Percentiles rank a stretch among this genome's conserved stretches.
Conservation (phyloP, 2,329 filamentous ascomycete species). For the Microcyclosporella mali region DNA sequence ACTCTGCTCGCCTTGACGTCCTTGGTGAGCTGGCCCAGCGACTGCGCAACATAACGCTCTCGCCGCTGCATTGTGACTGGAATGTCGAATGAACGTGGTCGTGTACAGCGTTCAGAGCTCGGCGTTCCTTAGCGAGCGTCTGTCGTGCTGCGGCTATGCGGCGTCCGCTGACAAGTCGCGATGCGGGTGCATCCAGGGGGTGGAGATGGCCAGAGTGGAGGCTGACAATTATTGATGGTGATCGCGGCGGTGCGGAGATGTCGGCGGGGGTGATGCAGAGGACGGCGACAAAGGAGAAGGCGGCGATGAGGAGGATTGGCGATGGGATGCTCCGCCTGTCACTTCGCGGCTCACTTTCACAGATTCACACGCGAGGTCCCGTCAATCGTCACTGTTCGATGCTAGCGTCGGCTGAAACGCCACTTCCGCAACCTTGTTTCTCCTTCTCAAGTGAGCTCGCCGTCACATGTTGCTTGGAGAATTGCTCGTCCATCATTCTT, state of each 20-base stretch:
- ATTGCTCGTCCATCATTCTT: too few relatives aligned
- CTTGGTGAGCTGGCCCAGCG: slow-evolving; percentile 59
- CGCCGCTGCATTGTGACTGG: slow-evolving; percentile 36
- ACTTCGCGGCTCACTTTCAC: too few relatives aligned
- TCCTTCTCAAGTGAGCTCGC: too few relatives aligned
- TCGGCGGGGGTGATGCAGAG: not conserved
- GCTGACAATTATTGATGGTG: not conserved
- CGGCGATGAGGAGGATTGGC: too few relatives aligned
- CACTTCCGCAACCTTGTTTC: not conserved
- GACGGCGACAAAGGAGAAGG: not conserved
- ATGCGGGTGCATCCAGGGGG: not conserved
- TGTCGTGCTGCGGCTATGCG: slow-evolving; percentile 2
- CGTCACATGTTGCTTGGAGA: too few relatives aligned
- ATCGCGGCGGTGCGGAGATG: not conserved
- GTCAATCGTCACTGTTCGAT: too few relatives aligned
- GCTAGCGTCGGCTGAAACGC: not conserved
- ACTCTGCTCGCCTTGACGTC: slow-evolving; percentile 40
- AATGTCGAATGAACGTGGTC: not conserved
- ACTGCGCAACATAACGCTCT: slow-evolving; percentile 51
- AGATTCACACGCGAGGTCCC: too few relatives aligned
- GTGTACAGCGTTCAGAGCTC: not conserved
- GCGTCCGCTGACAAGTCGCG: not conserved
- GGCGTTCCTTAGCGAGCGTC: not conserved
- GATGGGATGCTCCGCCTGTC: too few relatives aligned
- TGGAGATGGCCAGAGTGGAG: not conserved